Evolutionary conservation across 2,329 filamentous ascomycete genomes (phyloP), one percentile per base, ranked within the genome.

Genomic region (Arthrocladium fulminans): DNA sequence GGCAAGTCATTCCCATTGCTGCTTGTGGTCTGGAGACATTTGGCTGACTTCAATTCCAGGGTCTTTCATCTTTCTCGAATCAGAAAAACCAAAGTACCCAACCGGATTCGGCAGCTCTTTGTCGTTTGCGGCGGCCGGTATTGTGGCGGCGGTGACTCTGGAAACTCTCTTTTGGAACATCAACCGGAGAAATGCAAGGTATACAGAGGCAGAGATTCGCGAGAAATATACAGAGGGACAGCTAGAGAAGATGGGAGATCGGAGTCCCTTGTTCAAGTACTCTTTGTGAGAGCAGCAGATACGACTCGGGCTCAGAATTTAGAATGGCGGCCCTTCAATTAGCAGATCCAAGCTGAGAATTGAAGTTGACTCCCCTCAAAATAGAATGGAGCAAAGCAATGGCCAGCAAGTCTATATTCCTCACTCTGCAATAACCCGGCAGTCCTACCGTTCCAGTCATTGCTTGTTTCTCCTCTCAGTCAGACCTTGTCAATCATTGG

Each of bases 231-330:
- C 59, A 2, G 61, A 66, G 23, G 58, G 60, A 22, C 56, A 69
- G 50, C 47, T 68, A 39, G 58, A 61, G 37, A 60, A 59, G 45
- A 61, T 68, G 62, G 66, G 66, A 0, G 65, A 69, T 51, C 56
- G 61, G 46, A 65, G 60, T 45, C 66, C 65, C 3, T 55, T 68
- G 48, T 69, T 66, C 53, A 64, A 61, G 52, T 70, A 69, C 45
- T 51, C 27, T 7, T 13, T 29, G 27, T 29, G 27, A 29, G 27
- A 29, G n/a, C n/a, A n/a, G n/a, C n/a, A n/a, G n/a, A n/a, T n/a
- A n/a, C n/a, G n/a, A n/a, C n/a, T n/a, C n/a, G n/a, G n/a, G n/a
- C n/a, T n/a, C n/a, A n/a, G n/a, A n/a, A n/a, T n/a, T n/a, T n/a
- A n/a, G n/a, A n/a, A n/a, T n/a, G n/a, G n/a, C n/a, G n/a, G n/a